These are phyloP conservation scores for Pichia sp. DNA, from an alignment of 1,139 yeast species.

Conservation along the genomic window DNA sequence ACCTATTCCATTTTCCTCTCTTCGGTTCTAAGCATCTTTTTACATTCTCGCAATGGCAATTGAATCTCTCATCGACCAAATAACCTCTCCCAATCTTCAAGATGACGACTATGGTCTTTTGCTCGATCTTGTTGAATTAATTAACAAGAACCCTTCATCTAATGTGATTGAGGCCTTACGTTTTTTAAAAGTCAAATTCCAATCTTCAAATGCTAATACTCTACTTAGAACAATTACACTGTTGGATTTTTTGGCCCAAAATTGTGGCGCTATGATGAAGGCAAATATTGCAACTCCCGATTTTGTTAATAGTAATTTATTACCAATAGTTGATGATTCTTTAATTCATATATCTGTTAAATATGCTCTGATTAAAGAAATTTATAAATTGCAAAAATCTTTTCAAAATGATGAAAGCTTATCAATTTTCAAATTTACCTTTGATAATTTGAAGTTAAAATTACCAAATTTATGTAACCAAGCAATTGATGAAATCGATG, in stretches of 20 bases:
- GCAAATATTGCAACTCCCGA: constrained; percentile 71
- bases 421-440: constrained; percentile 61
- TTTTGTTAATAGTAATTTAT: constrained; percentile 51
- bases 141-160: constrained; percentile 65
- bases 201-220: constrained; percentile 70
- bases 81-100: constrained; percentile 81
- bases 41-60: constrained; percentile 8
- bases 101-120: constrained; percentile 82
- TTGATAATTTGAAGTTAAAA: constrained; percentile 35
- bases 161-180: constrained; percentile 48
- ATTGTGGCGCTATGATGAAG: constrained; percentile 84
- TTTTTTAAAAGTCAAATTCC: constrained; percentile 47
- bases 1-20: neutral
- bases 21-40: neutral
- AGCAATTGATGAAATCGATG: constrained; percentile 26
- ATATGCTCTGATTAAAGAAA: constrained; percentile 56
- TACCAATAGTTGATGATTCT: constrained; percentile 50
- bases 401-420: constrained; percentile 69
- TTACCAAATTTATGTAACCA: constrained; percentile 42
- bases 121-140: constrained; percentile 76
- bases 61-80: constrained; percentile 38
- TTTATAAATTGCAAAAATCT: constrained; percentile 54
- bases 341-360: constrained; percentile 66
- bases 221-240: constrained; percentile 68
- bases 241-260: constrained; percentile 75